Evolutionary conservation across 805 yeast genomes (phyloP).

Genomic region (Candida loeiensis): DNA sequence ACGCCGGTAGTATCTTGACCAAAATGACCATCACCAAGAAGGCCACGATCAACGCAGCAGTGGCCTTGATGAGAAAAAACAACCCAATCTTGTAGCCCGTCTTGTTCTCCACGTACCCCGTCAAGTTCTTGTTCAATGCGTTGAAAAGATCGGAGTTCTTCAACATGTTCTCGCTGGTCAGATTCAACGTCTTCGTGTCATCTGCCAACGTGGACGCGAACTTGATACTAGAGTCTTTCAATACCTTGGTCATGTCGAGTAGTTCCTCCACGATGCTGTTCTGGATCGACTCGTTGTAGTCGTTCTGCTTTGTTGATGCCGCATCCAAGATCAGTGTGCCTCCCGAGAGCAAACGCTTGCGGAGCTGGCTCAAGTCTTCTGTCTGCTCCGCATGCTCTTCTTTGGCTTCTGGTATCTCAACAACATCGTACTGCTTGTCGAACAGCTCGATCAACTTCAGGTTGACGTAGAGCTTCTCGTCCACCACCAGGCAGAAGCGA

Average conservation of each 20-base stretch:
- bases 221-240: conserved; percentile 43
- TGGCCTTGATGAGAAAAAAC: conserved; percentile 34
- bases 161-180: conserved; percentile 33
- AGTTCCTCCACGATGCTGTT: conserved; percentile 48
- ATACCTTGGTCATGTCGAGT: conserved; percentile 43
- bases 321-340: conserved; percentile 16
- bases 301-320: conserved; percentile 18
- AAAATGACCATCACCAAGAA: conserved; percentile 32
- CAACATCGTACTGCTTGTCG: conserved; percentile 5
- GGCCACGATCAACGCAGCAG: conserved; percentile 22
- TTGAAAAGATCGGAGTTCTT: conserved; percentile 29
- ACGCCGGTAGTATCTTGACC: conserved; percentile 34
- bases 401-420: conserved; percentile 1
- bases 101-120: conserved; percentile 35
- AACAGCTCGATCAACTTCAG: conserved; percentile 13
- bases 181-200: conserved; percentile 31
- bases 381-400: conserved; percentile 10
- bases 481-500: conserved; percentile 15
- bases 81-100: conserved; percentile 39
- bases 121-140: conserved; percentile 34
- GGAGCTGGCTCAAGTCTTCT: conserved; percentile 20
- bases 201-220: conserved; percentile 22
- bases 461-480: conserved; percentile 21
- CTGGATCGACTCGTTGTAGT: conserved; percentile 44
- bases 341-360: conserved; percentile 24